These are phyloP conservation scores for Penicillium ucsense DNA, from an alignment of 495 filamentous ascomycete genomes.

Conservation along the genomic window DNA sequence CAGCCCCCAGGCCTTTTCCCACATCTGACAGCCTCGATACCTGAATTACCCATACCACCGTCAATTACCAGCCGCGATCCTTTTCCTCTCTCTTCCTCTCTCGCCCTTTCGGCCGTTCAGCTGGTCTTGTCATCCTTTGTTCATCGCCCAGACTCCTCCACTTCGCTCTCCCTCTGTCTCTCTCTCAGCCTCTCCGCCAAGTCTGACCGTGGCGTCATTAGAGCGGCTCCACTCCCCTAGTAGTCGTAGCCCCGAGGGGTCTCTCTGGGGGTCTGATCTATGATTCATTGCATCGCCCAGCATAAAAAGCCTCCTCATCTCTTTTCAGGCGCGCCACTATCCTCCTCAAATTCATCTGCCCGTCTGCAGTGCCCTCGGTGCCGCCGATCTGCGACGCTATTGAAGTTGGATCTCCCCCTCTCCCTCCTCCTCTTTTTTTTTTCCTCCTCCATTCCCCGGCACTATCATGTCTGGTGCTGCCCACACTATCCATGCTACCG, in stretches of 20 bases:
- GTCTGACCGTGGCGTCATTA: too few species aligned
- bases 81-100: neutral
- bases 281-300: neutral
- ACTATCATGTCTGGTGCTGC: constrained; percentile 5
- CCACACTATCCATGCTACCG: constrained; percentile 8
- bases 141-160: neutral
- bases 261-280: too few species aligned
- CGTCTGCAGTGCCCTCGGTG: neutral
- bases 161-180: neutral
- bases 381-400: constrained; percentile 22
- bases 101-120: neutral
- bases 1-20: neutral
- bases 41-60: constrained; percentile 15
- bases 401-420: constrained; percentile 3
- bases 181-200: too few species aligned
- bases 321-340: constrained; percentile 4
- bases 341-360: constrained; percentile 6
- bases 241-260: too few species aligned
- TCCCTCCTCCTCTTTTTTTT: too few species aligned
- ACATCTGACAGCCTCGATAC: constrained; percentile 6
- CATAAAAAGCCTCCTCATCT: neutral
- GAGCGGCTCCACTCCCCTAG: too few species aligned
- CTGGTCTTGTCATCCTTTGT: neutral
- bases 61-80: neutral
- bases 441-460: too few species aligned